Conservation (phyloP, 768 basidiomycete genomes). For the Russula lepida region DNA sequence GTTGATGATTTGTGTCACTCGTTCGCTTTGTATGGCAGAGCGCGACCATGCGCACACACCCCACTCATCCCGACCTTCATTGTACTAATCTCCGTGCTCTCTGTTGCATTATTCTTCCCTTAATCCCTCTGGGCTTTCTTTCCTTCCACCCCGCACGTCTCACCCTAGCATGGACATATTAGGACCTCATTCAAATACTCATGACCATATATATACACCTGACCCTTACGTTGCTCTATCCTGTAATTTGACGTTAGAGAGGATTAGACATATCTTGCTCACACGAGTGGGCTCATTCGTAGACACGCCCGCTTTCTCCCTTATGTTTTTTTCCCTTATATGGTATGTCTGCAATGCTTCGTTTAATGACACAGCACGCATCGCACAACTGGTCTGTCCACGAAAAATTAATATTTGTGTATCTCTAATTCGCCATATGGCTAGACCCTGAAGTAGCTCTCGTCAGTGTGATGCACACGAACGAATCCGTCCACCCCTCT, state of each 20-base stretch:
- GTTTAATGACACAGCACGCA: too few species aligned
- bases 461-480: slow-evolving; percentile 88
- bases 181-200: background rate
- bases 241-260: slow-evolving; percentile 2
- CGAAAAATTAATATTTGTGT: background rate
- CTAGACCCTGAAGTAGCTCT: slow-evolving; percentile 84
- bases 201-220: background rate
- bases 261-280: background rate
- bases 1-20: background rate
- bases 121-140: background rate
- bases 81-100: background rate
- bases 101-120: slow-evolving; percentile 1
- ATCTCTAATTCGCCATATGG: slow-evolving; percentile 82
- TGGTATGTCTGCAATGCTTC: background rate
- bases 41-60: background rate
- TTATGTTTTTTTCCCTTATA: background rate
- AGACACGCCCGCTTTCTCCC: background rate
- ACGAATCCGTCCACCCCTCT: slow-evolving; percentile 96
- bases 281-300: background rate
- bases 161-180: background rate
- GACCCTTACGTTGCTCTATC: background rate
- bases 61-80: background rate
- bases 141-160: background rate
- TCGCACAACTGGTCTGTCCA: too few species aligned
- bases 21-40: background rate